Percentiles rank a stretch among this genome's conserved stretches.
These are phyloP conservation scores for Polytolypa hystricis DNA, from an alignment of 2,329 filamentous ascomycete species.

Conservation along the genomic window DNA sequence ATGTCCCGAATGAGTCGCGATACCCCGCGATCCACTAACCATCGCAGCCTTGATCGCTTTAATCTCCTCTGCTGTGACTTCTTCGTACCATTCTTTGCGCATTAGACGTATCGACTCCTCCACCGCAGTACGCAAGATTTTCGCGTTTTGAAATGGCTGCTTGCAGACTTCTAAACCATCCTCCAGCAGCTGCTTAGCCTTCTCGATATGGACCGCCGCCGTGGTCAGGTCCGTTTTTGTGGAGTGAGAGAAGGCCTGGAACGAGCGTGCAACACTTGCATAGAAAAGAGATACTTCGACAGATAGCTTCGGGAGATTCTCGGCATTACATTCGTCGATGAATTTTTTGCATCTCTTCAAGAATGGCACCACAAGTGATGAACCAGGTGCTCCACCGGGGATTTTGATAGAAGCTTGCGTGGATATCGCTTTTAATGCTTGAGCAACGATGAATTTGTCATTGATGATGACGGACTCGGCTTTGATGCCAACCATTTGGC, in stretches of 20 bases:
- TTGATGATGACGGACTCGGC: neutral
- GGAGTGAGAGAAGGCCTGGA: too few relatives aligned
- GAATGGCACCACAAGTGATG: neutral
- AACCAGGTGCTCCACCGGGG: neutral
- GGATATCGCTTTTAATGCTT: neutral
- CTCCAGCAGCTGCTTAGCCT: neutral
- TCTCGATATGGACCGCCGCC: too few relatives aligned
- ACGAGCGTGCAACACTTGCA: too few relatives aligned
- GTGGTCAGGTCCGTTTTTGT: too few relatives aligned
- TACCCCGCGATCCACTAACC: too few relatives aligned
- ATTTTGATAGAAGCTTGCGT: neutral
- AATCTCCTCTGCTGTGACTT: too few relatives aligned
- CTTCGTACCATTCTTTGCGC: slow-evolving; percentile 1
- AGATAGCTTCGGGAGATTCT: too few relatives aligned
- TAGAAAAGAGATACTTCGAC: too few relatives aligned
- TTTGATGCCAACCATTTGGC: neutral
- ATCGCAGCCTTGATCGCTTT: too few relatives aligned
- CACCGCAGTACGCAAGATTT: neutral
- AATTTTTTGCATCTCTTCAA: neutral
- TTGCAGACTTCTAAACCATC: neutral
- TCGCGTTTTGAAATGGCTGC: neutral
- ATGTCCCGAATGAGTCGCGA: too few relatives aligned
- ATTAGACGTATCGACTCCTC: neutral
- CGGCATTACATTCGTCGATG: too few relatives aligned
- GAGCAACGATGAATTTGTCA: neutral